phyloP scores from a whole-genome alignment of 2,329 filamentous ascomycete species.

The Tolypocladium amazonense region DNA sequence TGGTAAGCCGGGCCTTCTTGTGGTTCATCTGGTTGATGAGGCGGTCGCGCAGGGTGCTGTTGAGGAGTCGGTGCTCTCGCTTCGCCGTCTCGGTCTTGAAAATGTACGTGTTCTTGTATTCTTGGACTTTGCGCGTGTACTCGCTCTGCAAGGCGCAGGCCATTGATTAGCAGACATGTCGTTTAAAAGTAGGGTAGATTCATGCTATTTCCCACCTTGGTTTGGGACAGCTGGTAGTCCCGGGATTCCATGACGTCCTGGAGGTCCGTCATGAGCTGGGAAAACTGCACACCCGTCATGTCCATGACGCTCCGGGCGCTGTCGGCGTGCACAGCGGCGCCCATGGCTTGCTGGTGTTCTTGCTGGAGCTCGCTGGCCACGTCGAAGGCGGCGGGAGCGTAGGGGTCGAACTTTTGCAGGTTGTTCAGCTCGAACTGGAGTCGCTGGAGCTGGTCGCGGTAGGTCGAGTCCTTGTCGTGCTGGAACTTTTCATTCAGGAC shows the following conservation, averaged over 20 bases:
- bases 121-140: constrained; percentile 49
- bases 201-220: constrained; percentile 54
- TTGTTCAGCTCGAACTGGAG: constrained; percentile 86
- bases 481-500: constrained; percentile 69
- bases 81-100: constrained; percentile 54
- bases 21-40: constrained; percentile 54
- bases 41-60: constrained; percentile 53
- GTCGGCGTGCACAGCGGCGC: constrained; percentile 25
- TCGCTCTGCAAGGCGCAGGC: constrained; percentile 37
- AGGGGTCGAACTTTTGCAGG: constrained; percentile 76
- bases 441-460: constrained; percentile 80
- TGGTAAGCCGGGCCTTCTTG: constrained; percentile 53
- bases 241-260: constrained; percentile 82
- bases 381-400: constrained; percentile 61
- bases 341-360: constrained; percentile 38
- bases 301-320: constrained; percentile 48
- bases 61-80: constrained; percentile 49
- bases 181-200: background rate
- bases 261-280: constrained; percentile 74
- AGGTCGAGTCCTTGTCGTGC: constrained; percentile 71
- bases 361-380: constrained; percentile 55
- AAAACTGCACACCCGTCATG: constrained; percentile 75
- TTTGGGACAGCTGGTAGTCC: constrained; percentile 70
- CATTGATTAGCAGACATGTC: background rate
- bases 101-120: constrained; percentile 47